Evolutionary conservation across 352 stramenopile genomes (phyloP).

Genomic region (Stephanocyclus meneghinianus): DNA sequence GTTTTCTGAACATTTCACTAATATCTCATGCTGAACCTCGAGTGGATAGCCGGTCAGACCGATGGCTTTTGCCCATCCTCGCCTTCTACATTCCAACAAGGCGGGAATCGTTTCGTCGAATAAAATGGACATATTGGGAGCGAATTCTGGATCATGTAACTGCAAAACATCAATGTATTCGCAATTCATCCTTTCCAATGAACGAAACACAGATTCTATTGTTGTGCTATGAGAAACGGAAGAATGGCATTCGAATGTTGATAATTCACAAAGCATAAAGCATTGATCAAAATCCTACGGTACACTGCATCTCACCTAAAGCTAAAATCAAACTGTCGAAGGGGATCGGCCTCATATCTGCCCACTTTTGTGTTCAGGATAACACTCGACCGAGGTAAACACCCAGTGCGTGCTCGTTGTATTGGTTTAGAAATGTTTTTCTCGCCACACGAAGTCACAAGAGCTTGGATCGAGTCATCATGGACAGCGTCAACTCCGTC

Average conservation of each 20-base stretch:
- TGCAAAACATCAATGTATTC: slow-evolving; percentile 85
- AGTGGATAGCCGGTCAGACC: slow-evolving; percentile 86
- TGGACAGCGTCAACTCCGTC: slow-evolving; percentile 19
- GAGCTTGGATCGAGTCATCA: background rate
- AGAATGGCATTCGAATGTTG: background rate
- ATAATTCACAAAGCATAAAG: background rate
- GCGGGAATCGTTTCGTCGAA: slow-evolving; percentile 82
- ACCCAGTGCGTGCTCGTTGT: slow-evolving; percentile 33
- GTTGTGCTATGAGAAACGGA: slow-evolving; percentile 47
- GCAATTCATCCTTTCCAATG: slow-evolving; percentile 77
- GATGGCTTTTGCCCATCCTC: slow-evolving; percentile 75
- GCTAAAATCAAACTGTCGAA: slow-evolving; percentile 85
- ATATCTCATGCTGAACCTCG: slow-evolving; percentile 79
- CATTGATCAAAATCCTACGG: background rate
- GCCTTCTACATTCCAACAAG: slow-evolving; percentile 64
- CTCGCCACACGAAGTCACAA: background rate
- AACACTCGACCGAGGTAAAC: slow-evolving; percentile 59
- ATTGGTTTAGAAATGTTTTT: background rate
- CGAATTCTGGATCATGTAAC: slow-evolving; percentile 86
- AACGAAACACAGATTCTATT: slow-evolving; percentile 74
- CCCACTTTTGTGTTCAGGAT: slow-evolving; percentile 85
- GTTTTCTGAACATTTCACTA: slow-evolving; percentile 50
- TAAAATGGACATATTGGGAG: slow-evolving; percentile 68
- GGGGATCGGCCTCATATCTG: slow-evolving; percentile 79
- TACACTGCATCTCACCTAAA: slow-evolving; percentile 21